A percentile compares a stretch with the other conserved stretches of the same genome.
These are phyloP conservation scores for Lecanoromycetidae sp. DNA, from an alignment of 2,329 filamentous ascomycete genomes.

Conservation along the genomic window DNA sequence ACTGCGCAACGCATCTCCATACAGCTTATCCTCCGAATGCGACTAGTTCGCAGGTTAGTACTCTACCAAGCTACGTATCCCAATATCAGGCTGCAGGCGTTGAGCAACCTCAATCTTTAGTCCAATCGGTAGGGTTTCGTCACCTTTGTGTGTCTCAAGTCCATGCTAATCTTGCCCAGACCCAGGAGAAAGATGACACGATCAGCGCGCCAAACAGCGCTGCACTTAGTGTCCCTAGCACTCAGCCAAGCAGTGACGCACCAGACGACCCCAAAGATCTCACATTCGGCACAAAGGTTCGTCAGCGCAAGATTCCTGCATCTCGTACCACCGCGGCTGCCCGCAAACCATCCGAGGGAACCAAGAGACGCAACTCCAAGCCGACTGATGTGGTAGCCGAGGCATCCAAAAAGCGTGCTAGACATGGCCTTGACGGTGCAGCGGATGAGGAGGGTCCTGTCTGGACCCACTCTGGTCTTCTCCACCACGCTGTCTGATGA, in stretches of 20 bases:
- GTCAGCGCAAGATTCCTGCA: neutral
- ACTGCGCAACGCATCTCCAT: too few species aligned
- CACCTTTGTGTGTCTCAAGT: too few species aligned
- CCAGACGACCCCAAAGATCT: constrained; percentile 4
- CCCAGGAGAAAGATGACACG: neutral
- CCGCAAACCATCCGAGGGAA: neutral
- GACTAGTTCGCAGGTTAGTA: too few species aligned
- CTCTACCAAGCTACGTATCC: too few species aligned
- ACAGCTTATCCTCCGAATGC: too few species aligned
- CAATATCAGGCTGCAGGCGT: too few species aligned
- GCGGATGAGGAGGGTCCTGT: neutral
- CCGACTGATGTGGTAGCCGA: neutral
- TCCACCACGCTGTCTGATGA: too few species aligned
- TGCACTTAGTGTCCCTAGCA: too few species aligned
- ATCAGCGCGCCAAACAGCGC: neutral
- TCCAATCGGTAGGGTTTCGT: too few species aligned
- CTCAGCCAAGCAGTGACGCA: neutral
- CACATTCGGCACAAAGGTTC: neutral
- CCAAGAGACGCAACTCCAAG: neutral
- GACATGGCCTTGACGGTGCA: neutral
- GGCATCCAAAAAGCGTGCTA: neutral
- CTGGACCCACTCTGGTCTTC: too few species aligned
- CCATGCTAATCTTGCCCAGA: neutral
- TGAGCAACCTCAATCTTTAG: too few species aligned
- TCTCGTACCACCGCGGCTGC: neutral